Evolutionary conservation across 2,329 filamentous ascomycete species (phyloP), one percentile per base, ranked within the genome.

Genomic region (Colletotrichum sp.): DNA sequence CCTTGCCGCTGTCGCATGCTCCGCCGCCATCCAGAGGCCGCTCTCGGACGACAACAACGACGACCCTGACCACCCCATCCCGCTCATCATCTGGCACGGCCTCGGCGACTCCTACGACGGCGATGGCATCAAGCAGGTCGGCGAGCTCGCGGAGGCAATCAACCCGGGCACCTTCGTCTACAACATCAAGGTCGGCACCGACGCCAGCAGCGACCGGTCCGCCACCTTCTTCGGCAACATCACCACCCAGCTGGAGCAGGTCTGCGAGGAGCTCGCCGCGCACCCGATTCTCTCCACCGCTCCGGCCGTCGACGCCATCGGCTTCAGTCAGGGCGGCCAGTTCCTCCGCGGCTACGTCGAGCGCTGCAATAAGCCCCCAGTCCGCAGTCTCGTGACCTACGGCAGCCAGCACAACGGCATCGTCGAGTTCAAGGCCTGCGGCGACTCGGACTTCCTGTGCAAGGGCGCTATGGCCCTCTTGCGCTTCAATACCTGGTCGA

Each of bases 331-430:
- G 85, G 97, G 97, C 78, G 97, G 97, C 2, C 95, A 98, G 84
- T 98, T 99, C 87, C 90, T 99, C n/a, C 93, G 97, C 75, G 97
- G 91, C 28, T 96, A 98, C 83, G 88, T 98, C 78, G 93, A 99
- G 88, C 91, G 95, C 59, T 99, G 97, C 88, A 97, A 96, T 83
- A 81, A 80, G 39, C 93, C 95, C 0, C 93, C 91, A 6, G 91
- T 98, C 15, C 91, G 92, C 78, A 96, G 91, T 82, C 90, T 98
- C 48, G 91, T 98, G 78, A 98, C 96, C 3, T 98, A 97, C 80
- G 96, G 96, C 78, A 94, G 93, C 81, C 96, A 98, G 87, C 96
- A 98, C 86, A 97, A 96, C 84, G 97, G 97, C 70, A 98, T 99
- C 84, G 88, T 91, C 34, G 91, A 95, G 83, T 98, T 98, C 86